Evolutionary conservation across 352 stramenopile genomes (phyloP), one percentile per base, ranked within the genome.

Genomic region (Paralagenidium karlingii): DNA sequence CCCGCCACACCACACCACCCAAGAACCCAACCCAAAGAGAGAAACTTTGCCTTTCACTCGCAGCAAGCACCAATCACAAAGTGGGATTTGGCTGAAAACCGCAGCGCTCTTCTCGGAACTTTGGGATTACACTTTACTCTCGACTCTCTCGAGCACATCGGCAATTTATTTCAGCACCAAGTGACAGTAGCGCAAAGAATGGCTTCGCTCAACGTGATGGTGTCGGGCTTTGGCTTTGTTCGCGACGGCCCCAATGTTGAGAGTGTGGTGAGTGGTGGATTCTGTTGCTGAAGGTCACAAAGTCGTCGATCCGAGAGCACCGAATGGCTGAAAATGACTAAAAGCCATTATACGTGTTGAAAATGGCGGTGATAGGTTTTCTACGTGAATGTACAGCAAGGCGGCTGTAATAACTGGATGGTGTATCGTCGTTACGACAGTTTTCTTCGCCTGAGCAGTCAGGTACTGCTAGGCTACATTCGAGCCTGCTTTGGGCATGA

Each of bases 351-450:
- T 3, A 25, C 16, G 38, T 6, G 20, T 3, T 31, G 21, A 12
- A 19, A 9, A 13, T 18, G 22, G 25, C 15, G 27, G 20, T 25
- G 29, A 8, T 55, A 55, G 71, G 70, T 84, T 15, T 90, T 87
- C 43, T 61, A 77, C 29, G 60, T 81, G 32, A 85, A 56, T 25
- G 70, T 90, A 15, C 70, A 87, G 41, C 76, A 85, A 47, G 63
- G 70, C 47, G 65, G 69, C 33, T 45, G 54, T 40, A 58, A 60
- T 26, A 65, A 60, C 47, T 90, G 76, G 76, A 80, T 60, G 8
- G 65, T 90, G 16, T 90, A 90, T 51, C 64, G 76, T 12, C 60
- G 64, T 10, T 82, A 69, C 28, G 76, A 90, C 27, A 57, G 54
- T 43, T 87, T 90, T 58, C 64, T 83, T 58, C 70, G 75, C 5